Evolutionary conservation across 2,329 filamentous ascomycete species (phyloP), one percentile per base, ranked within the genome.

Genomic region (Claviceps sp.): DNA sequence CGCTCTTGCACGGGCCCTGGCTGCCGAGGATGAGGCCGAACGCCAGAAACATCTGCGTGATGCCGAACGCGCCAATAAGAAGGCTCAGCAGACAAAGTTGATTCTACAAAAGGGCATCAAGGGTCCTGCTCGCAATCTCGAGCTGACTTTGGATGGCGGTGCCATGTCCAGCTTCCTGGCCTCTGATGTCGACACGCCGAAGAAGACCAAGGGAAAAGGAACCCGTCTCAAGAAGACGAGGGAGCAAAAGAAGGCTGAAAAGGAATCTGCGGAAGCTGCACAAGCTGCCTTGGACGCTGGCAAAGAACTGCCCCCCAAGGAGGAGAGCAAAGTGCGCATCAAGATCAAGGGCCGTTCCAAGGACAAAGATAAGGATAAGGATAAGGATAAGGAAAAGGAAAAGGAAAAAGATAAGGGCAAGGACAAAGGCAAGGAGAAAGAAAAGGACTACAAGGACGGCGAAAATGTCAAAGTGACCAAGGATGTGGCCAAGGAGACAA

Each of bases 151-250:
- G 53, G 88, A 94, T 60, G 89, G 87, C 8, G 89, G 89, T 51
- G 86, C 82, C 24, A 90, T 91, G 75, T 86, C 87, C 47, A 88
- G 86, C 1, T 95, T 96, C 73, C 82, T 85, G 56, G 81, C 84
- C 47, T 77, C 73, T n/a, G 78, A 80, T 52, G 67, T 71, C 56
- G 78, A 81, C 56, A 69, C 73, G 2, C 69, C 69, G 50, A 76
- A 75, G 63, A 74, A 80, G 64, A 63, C 65, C 51, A 80, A 78
- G 60, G 71, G 71, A 71, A 75, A 45, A 77, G 81, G 82, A 44
- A 76, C 82, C 7, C 78, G 91, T 2, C 87, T 86, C 0, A 90
- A 95, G 69, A 97, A 97, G 69, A 95, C 89, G 17, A 96, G 87
- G 64, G 83, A 87, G 64, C 85, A 87, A 68, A 90, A 89, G 68